Evolutionary conservation across 1,284 basidiomycete genomes (phyloP), one percentile per base, ranked within the genome.

Genomic region (Cryptococcus sp.): DNA sequence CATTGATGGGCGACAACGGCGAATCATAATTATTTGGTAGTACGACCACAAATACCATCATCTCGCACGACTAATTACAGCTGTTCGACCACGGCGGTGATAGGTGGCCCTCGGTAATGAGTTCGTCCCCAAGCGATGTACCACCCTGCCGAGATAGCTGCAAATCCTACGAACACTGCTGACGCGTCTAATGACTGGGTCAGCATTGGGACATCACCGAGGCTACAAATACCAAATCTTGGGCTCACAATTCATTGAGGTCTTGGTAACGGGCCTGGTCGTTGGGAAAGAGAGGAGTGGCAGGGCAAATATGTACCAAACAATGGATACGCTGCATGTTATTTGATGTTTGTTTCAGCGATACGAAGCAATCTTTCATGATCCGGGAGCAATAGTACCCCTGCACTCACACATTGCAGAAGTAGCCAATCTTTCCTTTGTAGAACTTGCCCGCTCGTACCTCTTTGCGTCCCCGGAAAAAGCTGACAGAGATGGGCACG

Each of bases 91-190:
- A 34, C 13, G 29, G 29, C 29, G 29, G 29, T 34, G 29, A 34
- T 34, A 34, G 72, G 73, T 7, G 75, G 75, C 1, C 75, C 75
- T 7, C 53, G 50, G 64, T 72, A 77, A 54, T 75, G 61, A 47
- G 64, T 69, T 44, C 70, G 61, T 11, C 75, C 75, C 59, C 64
- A 66, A 60, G 83, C 79, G 47, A 82, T 52, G 64, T 86, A 86
- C 85, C 85, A 86, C n/a, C 78, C 73, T 0, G 79, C 81, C 49
- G 83, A 84, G 43, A 86, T 79, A 13, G 72, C 63, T 3, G 75
- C 82, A 62, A 86, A 86, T 1, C 83, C 84, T 39, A 86, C 81
- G 57, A 86, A 86, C 20, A 86, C 85, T 7, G 84, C 84, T 19
- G 84, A 85, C 8, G 81, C 84, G 62, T 84, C 66, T 66, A 51